These are phyloP conservation scores for Suhomyces canberraensis DNA, from an alignment of 805 yeast genomes.

Conservation along the genomic window DNA sequence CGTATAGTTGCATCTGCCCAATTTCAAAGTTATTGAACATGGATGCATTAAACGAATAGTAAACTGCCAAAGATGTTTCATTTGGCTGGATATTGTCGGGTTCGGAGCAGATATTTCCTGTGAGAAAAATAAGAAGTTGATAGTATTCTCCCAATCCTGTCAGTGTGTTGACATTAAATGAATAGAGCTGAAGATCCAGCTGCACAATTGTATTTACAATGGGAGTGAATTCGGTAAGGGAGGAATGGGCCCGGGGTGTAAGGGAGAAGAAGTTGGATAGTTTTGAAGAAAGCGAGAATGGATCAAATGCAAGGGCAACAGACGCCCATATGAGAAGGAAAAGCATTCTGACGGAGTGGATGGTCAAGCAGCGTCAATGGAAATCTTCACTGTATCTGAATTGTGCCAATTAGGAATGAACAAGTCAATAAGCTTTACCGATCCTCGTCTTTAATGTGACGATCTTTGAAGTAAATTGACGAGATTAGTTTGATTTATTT, in stretches of 20 bases:
- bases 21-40: slow-evolving; percentile 29
- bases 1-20: slow-evolving; percentile 27
- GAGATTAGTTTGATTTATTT: too few relatives aligned
- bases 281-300: too few relatives aligned
- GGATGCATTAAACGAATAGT: slow-evolving; percentile 35
- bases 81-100: slow-evolving; percentile 20
- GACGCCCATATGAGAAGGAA: too few relatives aligned
- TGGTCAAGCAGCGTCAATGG: too few relatives aligned
- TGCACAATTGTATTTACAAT: slow-evolving; percentile 32
- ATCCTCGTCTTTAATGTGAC: too few relatives aligned
- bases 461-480: too few relatives aligned
- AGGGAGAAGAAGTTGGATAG: background rate
- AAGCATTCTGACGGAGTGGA: too few relatives aligned
- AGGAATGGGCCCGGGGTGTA: slow-evolving; percentile 1
- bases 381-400: too few relatives aligned
- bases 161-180: slow-evolving; percentile 43
- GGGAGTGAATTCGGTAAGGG: slow-evolving; percentile 36
- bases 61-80: slow-evolving; percentile 31
- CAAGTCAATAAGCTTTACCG: too few relatives aligned
- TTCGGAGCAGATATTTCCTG: slow-evolving; percentile 47
- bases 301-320: too few relatives aligned
- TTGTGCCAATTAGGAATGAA: too few relatives aligned
- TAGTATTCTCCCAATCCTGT: slow-evolving; percentile 45
- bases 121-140: slow-evolving; percentile 46
- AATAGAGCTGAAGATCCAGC: slow-evolving; percentile 39